A percentile compares a stretch with the other conserved stretches of the same genome.
These are phyloP conservation scores for Ceratocystis colombiana DNA, from an alignment of 2,329 filamentous ascomycete genomes.

Conservation along the genomic window DNA sequence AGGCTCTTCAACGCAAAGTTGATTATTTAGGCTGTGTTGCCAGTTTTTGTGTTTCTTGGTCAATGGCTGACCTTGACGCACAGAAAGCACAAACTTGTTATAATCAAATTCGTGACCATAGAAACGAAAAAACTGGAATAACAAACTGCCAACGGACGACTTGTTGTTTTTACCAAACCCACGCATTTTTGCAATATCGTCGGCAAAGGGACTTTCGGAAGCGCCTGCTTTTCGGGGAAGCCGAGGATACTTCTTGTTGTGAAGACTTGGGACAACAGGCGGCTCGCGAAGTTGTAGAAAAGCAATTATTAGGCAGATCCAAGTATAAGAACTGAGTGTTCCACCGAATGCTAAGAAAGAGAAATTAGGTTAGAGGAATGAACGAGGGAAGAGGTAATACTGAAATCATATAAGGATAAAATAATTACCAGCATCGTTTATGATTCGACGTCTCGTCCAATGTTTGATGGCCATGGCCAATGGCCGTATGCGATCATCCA, in stretches of 20 bases:
- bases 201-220: conserved; percentile 67
- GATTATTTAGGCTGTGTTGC: conserved; percentile 69
- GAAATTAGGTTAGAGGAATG: conserved; percentile 20
- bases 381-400: neutral
- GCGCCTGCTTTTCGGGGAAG: conserved; percentile 47
- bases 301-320: conserved; percentile 97
- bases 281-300: conserved; percentile 83
- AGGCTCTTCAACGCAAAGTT: conserved; percentile 89
- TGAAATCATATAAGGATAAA: neutral
- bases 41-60: conserved; percentile 81
- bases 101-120: conserved; percentile 93
- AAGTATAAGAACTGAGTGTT: conserved; percentile 94
- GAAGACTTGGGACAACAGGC: conserved; percentile 74
- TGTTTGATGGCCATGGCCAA: conserved; percentile 96
- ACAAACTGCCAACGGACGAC: conserved; percentile 69
- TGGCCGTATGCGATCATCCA: conserved; percentile 80
- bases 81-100: conserved; percentile 70
- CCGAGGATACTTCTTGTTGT: conserved; percentile 58
- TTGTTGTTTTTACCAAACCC: conserved; percentile 71
- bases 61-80: conserved; percentile 68
- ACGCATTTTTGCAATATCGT: conserved; percentile 64
- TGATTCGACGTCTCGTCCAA: conserved; percentile 84
- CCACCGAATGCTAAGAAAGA: conserved; percentile 63
- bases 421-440: conserved; percentile 90
- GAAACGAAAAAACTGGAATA: conserved; percentile 92